Base-by-base conservation (phyloP, 2,329 filamentous ascomycete genomes). In the Penicillium brevicompactum region DNA sequence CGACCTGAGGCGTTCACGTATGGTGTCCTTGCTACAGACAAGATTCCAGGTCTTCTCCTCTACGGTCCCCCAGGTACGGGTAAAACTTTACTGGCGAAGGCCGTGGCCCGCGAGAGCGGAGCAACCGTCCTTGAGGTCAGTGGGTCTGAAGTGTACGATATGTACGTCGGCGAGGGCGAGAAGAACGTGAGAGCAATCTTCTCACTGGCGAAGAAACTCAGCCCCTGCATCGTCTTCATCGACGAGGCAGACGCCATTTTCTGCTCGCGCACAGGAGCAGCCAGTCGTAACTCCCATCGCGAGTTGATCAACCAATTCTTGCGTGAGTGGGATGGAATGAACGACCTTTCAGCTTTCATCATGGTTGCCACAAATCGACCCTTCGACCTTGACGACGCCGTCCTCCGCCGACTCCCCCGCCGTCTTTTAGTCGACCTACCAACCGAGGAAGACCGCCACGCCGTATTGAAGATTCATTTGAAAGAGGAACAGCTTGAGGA, bases 351-450 rank as follows among this genome's bases (percentile, higher is more conserved):
- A 16, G 91, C 93, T 2, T 97, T 99, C 72, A 93, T 99, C 73
- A 97, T 99, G 92, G 92, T 97, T 0, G 93, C 94, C 27, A 97
- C 92, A 8, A 97, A 99, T 73, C 83, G 93, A 9, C 94, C 94
- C 0, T 97, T 96, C 67, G 94, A 97, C 68, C 84, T 99, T 1
- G 94, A 99, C 67, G 76, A 80, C 43, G 81, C 80, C 3, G 76
- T 81, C 18, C 72, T 83, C 21, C 76, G 81, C 16, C 78, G 81
- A 49, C 71, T 81, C 3, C 80, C 80, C 1, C 70, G 78, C 24
- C 74, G 78, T 44, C 71, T 83, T 9, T 71, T 80, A 1, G 74
- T 83, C 16, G 79, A 80, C 58, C 69, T 83, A 2, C 80, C 81
- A 0, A 74, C 70, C 0, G 73, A 77, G 56, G 54, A 74, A 51